These are phyloP conservation scores for Naematelia encephala DNA, from an alignment of 768 basidiomycete species.

Conservation along the genomic window DNA sequence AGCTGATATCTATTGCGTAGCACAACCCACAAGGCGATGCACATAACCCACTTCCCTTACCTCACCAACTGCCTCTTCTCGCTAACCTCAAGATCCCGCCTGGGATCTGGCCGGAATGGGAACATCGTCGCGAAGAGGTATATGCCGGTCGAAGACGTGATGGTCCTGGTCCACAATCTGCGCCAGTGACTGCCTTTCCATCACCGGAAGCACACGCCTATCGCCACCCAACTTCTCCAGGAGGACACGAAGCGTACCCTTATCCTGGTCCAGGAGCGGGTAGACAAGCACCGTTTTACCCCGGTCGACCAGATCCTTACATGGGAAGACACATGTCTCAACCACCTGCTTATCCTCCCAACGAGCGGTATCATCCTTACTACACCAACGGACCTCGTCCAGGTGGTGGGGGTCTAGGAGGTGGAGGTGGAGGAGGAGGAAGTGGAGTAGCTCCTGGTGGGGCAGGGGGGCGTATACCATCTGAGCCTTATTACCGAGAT, in stretches of 20 bases:
- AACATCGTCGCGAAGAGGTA: slow-evolving; percentile 26
- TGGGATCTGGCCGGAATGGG: slow-evolving; percentile 46
- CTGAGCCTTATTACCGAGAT: slow-evolving; percentile 2
- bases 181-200: slow-evolving; percentile 14
- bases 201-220: slow-evolving; percentile 17
- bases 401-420: no score
- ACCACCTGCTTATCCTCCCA: slow-evolving; percentile 3
- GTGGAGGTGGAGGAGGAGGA: not conserved
- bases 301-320: slow-evolving; percentile 13
- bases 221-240: slow-evolving; percentile 11
- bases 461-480: not conserved
- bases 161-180: slow-evolving; percentile 12
- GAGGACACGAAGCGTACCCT: slow-evolving; percentile 9
- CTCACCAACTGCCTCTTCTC: slow-evolving; percentile 38
- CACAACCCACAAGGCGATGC: slow-evolving; percentile 41
- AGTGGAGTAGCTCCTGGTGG: not conserved
- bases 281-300: slow-evolving; percentile 5
- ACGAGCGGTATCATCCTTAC: slow-evolving; percentile 12
- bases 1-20: slow-evolving; percentile 10
- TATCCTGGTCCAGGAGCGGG: slow-evolving; percentile 11
- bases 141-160: slow-evolving; percentile 6
- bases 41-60: slow-evolving; percentile 32
- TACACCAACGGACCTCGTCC: not conserved
- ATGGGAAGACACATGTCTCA: slow-evolving; percentile 19
- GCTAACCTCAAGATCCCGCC: slow-evolving; percentile 32